Conservation (phyloP, 2,329 filamentous ascomycete species). For the Aureobasidium lini region DNA sequence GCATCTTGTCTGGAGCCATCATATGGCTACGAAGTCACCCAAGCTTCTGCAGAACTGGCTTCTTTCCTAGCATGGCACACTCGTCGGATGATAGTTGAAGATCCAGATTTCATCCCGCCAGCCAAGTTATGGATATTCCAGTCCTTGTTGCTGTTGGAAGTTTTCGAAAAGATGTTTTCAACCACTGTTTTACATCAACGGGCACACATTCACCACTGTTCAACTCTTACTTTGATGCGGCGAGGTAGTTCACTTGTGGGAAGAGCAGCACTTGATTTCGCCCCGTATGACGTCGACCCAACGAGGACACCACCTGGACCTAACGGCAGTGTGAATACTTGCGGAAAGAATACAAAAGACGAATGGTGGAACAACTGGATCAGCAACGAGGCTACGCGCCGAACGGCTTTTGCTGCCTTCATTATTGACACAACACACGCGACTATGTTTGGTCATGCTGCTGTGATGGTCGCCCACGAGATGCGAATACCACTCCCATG, state of each 20-base stretch:
- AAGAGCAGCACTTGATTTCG: slow-evolving; percentile 74
- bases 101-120: slow-evolving; percentile 79
- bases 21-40: slow-evolving; percentile 65
- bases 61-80: slow-evolving; percentile 89
- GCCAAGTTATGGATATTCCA: slow-evolving; percentile 97
- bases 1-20: slow-evolving; percentile 81
- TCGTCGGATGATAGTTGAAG: slow-evolving; percentile 94
- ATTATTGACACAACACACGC: slow-evolving; percentile 93
- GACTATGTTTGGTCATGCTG: slow-evolving; percentile 96
- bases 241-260: slow-evolving; percentile 86
- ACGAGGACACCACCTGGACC: slow-evolving; percentile 39
- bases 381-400: slow-evolving; percentile 79
- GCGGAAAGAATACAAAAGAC: slow-evolving; percentile 57
- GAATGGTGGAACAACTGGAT: slow-evolving; percentile 98
- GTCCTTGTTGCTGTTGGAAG: slow-evolving; percentile 75
- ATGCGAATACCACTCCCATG: slow-evolving; percentile 87
- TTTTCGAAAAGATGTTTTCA: slow-evolving; percentile 98
- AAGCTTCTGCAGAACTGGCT: slow-evolving; percentile 72
- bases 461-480: slow-evolving; percentile 94
- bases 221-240: slow-evolving; percentile 90
- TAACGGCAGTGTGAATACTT: slow-evolving; percentile 38
- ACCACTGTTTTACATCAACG: slow-evolving; percentile 86
- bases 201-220: slow-evolving; percentile 93
- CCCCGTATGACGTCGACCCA: slow-evolving; percentile 61
- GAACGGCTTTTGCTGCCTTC: slow-evolving; percentile 89